Percentiles rank a stretch among this genome's conserved stretches.
These are phyloP conservation scores for Nannizziopsis arthrosporioides DNA, from an alignment of 2,329 filamentous ascomycete genomes.

Conservation along the genomic window DNA sequence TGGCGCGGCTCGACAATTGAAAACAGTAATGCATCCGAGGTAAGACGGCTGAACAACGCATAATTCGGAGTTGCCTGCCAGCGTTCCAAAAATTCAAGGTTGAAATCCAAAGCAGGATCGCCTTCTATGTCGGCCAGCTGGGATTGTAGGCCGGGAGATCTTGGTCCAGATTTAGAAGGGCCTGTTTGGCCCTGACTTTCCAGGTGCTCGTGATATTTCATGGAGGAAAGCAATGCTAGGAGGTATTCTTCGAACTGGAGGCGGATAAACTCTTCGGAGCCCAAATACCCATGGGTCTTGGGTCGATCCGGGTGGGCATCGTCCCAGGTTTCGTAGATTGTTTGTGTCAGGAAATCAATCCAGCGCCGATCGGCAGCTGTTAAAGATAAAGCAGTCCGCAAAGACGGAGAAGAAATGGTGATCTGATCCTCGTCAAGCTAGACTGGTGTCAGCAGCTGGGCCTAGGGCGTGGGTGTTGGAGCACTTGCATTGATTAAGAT, in stretches of 20 bases:
- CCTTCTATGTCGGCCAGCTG: constrained; percentile 56
- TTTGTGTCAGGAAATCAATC: constrained; percentile 91
- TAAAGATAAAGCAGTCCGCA: constrained; percentile 63
- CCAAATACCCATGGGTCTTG: constrained; percentile 89
- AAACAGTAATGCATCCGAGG: constrained; percentile 71
- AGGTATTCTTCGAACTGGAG: constrained; percentile 97
- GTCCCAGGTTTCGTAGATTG: constrained; percentile 94
- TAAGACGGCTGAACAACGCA: constrained; percentile 68
- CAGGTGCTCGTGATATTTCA: constrained; percentile 70
- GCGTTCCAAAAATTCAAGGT: constrained; percentile 68
- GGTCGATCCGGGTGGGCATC: constrained; percentile 76
- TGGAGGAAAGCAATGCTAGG: constrained; percentile 71
- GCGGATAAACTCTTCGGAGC: constrained; percentile 93
- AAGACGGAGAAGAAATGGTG: constrained; percentile 67
- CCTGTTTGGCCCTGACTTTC: constrained; percentile 21
- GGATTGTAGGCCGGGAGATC: constrained; percentile 40
- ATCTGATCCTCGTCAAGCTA: constrained; percentile 75
- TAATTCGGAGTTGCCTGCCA: constrained; percentile 89
- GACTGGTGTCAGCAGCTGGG: not conserved
- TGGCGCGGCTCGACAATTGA: constrained; percentile 89
- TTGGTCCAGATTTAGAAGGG: constrained; percentile 14
- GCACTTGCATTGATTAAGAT: constrained; percentile 66
- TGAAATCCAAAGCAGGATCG: constrained; percentile 76
- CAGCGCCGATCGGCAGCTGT: constrained; percentile 82
- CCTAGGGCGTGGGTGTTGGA: not conserved